These are phyloP conservation scores for Hirsutella thompsonii DNA, from an alignment of 2,329 filamentous ascomycete species.

Conservation along the genomic window DNA sequence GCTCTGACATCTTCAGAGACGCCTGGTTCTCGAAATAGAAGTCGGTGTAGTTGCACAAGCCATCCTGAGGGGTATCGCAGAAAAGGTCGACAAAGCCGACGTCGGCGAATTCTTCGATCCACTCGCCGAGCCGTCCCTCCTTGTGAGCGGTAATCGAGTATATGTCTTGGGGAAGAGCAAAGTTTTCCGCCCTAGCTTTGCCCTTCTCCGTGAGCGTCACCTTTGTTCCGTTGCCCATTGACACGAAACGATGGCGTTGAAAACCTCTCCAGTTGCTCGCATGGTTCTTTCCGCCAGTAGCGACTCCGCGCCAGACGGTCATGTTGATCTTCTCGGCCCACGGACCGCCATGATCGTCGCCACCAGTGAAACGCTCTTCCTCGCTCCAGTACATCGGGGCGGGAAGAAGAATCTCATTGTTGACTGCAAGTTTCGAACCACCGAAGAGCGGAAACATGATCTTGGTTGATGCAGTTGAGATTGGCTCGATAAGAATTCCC, in stretches of 20 bases:
- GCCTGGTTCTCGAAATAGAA: constrained; percentile 27
- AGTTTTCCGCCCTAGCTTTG: constrained; percentile 33
- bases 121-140: constrained; percentile 30
- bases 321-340: constrained; percentile 44
- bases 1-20: constrained; percentile 31
- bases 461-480: constrained; percentile 42
- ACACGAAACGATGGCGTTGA: constrained; percentile 62
- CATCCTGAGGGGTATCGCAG: constrained; percentile 27
- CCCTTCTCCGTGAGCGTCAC: constrained; percentile 34
- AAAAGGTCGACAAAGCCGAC: constrained; percentile 41
- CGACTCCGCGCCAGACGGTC: constrained; percentile 54
- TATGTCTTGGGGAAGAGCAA: constrained; percentile 32
- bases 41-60: constrained; percentile 34
- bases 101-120: constrained; percentile 36
- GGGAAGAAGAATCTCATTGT: constrained; percentile 58
- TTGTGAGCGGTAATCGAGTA: constrained; percentile 35
- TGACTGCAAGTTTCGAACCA: constrained; percentile 54
- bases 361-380: constrained; percentile 48
- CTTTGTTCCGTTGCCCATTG: constrained; percentile 57
- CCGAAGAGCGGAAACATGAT: constrained; percentile 53
- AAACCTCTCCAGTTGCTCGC: constrained; percentile 56
- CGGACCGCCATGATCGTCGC: constrained; percentile 34
- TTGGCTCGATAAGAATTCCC: constrained; percentile 50
- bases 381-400: constrained; percentile 57
- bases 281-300: constrained; percentile 48